Conservation (phyloP, 1,284 basidiomycete genomes). For the Taiwanofungus camphoratus region DNA sequence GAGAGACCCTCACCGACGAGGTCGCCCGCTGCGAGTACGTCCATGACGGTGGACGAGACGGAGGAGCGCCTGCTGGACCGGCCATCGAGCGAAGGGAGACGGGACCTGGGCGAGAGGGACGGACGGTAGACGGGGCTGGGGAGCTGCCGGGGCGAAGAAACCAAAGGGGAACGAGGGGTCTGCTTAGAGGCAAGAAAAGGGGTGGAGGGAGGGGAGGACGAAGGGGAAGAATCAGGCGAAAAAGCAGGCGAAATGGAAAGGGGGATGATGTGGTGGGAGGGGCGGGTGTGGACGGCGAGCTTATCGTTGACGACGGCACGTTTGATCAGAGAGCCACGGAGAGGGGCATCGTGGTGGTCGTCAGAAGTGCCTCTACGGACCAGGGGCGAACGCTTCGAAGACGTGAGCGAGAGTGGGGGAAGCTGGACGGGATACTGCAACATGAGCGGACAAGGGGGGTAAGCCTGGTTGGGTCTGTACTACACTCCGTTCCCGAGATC, state of each 20-base stretch:
- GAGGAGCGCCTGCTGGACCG: constrained; percentile 32
- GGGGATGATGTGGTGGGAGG: constrained; percentile 21
- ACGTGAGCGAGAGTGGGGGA: constrained; percentile 42
- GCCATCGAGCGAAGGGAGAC: constrained; percentile 20
- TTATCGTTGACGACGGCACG: constrained; percentile 25
- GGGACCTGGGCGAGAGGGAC: constrained; percentile 20
- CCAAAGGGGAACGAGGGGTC: constrained; percentile 27
- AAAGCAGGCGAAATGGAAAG: constrained; percentile 25
- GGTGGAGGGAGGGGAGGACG: constrained; percentile 20
- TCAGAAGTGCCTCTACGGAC: constrained; percentile 25
- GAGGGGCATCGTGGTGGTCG: constrained; percentile 24
- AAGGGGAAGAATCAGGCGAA: constrained; percentile 23
- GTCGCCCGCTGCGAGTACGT: constrained; percentile 67
- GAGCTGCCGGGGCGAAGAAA: constrained; percentile 21
- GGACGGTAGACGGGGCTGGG: constrained; percentile 22
- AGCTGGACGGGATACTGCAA: constrained; percentile 62
- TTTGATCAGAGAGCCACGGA: constrained; percentile 19
- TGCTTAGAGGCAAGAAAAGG: constrained; percentile 23
- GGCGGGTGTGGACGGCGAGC: constrained; percentile 24
- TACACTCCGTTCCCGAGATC: constrained; percentile 19
- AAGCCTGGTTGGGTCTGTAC: constrained; percentile 16
- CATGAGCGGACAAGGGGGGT: constrained; percentile 37
- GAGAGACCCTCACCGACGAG: constrained; percentile 57
- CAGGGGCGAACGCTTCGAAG: constrained; percentile 26
- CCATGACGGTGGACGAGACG: constrained; percentile 46